A percentile compares a stretch with the other conserved stretches of the same genome.
phyloP scores from a whole-genome alignment of 306 rosid genomes.

The Pachyrhizus erosus region DNA sequence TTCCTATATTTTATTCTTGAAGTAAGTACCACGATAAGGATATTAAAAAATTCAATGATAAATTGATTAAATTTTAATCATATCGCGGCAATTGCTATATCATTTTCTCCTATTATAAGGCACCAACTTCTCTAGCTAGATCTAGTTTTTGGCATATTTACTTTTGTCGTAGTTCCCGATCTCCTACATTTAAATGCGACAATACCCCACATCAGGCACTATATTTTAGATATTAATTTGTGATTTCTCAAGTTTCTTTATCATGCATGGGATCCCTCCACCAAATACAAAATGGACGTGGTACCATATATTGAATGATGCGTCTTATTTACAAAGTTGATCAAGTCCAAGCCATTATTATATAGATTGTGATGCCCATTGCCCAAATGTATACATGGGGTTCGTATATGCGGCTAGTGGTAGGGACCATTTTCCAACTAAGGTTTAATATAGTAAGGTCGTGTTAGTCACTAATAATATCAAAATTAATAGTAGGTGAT shows the following conservation, averaged over 20 bases:
- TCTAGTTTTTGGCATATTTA: background rate
- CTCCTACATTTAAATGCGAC: background rate
- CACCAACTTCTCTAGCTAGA: background rate
- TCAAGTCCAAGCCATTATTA: background rate
- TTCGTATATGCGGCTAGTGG: too few species aligned
- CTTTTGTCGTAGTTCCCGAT: background rate
- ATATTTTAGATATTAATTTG: too few species aligned
- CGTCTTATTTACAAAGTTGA: background rate
- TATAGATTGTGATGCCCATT: too few species aligned
- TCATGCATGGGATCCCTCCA: background rate
- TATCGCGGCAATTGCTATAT: background rate
- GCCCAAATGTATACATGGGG: too few species aligned
- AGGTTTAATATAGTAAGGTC: background rate
- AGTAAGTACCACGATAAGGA: background rate
- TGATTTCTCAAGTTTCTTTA: background rate
- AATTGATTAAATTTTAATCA: too few species aligned
- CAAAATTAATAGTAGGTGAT: background rate
- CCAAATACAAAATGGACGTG: background rate
- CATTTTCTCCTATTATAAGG: background rate
- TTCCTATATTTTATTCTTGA: too few species aligned
- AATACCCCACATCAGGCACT: too few species aligned
- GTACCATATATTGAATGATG: background rate
- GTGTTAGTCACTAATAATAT: background rate
- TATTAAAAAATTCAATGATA: background rate
- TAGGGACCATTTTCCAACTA: too few species aligned